These are phyloP conservation scores for Hypoxylon sp. DNA, from an alignment of 2,329 filamentous ascomycete species.

Conservation along the genomic window DNA sequence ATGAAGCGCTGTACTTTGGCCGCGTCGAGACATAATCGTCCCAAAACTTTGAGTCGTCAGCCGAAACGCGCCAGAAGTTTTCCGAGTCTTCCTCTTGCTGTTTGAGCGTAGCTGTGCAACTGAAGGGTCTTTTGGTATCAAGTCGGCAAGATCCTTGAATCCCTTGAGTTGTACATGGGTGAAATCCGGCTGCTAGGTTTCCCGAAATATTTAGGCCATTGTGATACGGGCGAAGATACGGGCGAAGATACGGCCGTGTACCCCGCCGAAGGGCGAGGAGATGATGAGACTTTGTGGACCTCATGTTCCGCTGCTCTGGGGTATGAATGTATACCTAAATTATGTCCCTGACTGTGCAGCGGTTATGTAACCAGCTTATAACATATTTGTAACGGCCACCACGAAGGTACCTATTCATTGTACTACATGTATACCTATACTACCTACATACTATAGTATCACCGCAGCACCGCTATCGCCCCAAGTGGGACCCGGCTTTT, in stretches of 20 bases:
- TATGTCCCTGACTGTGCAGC: background rate
- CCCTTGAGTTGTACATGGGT: slow-evolving; percentile 1
- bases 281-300: slow-evolving; percentile 19
- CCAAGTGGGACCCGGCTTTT: background rate
- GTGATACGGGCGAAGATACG: slow-evolving; percentile 8
- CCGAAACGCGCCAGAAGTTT: slow-evolving; percentile 25
- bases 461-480: background rate
- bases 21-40: slow-evolving; percentile 32
- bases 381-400: slow-evolving; percentile 11
- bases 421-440: too few relatives aligned
- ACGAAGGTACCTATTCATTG: background rate
- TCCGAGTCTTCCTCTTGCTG: slow-evolving; percentile 21
- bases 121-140: slow-evolving; percentile 10
- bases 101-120: slow-evolving; percentile 11
- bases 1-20: slow-evolving; percentile 19
- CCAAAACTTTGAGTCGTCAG: slow-evolving; percentile 28
- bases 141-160: background rate
- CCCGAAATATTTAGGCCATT: slow-evolving; percentile 9
- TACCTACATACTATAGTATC: background rate
- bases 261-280: slow-evolving; percentile 18
- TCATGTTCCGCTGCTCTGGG: slow-evolving; percentile 14
- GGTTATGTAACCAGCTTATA: slow-evolving; percentile 8
- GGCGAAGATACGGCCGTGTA: slow-evolving; percentile 1
- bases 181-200: slow-evolving; percentile 1
- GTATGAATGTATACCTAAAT: slow-evolving; percentile 1